Evolutionary conservation across 257 asterid genomes (phyloP).

Genomic region (Dorcoceras hygrometricum): DNA sequence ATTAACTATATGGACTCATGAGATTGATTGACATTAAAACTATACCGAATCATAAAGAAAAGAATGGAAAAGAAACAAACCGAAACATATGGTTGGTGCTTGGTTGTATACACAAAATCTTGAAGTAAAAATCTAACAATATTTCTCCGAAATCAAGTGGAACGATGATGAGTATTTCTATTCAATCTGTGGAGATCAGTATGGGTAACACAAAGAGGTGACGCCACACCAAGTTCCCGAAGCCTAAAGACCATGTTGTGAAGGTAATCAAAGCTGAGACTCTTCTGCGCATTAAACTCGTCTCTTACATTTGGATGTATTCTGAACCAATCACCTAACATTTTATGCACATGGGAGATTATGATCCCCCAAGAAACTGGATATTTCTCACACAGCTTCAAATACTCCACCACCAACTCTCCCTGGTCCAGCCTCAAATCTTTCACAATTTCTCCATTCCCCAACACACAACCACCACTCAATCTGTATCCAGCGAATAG

Average conservation of each 20-base stretch:
- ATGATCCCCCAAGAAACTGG: conserved; percentile 97
- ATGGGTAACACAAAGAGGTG: conserved; percentile 42
- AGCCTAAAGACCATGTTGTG: conserved; percentile 62
- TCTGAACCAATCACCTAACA: conserved; percentile 94
- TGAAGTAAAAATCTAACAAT: too few species aligned
- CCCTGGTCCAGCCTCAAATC: conserved; percentile 69
- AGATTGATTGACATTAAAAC: too few species aligned
- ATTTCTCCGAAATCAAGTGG: too few species aligned
- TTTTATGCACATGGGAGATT: conserved; percentile 85
- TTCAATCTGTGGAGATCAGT: background rate
- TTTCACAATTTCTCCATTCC: conserved; percentile 35
- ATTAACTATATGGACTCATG: too few species aligned
- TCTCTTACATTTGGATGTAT: conserved; percentile 70
- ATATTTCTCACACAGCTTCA: conserved; percentile 70
- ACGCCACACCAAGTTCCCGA: conserved; percentile 55
- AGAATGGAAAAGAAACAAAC: too few species aligned
- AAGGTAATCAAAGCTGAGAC: conserved; percentile 72
- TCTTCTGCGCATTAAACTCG: conserved; percentile 60
- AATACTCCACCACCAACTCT: conserved; percentile 62
- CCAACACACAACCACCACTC: conserved; percentile 62
- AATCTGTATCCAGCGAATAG: conserved; percentile 72
- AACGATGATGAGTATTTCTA: too few species aligned
- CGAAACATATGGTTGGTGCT: too few species aligned
- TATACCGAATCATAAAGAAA: too few species aligned
- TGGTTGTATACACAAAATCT: too few species aligned